Base-by-base conservation (phyloP, 495 filamentous ascomycete species). In the Xylona heveae region DNA sequence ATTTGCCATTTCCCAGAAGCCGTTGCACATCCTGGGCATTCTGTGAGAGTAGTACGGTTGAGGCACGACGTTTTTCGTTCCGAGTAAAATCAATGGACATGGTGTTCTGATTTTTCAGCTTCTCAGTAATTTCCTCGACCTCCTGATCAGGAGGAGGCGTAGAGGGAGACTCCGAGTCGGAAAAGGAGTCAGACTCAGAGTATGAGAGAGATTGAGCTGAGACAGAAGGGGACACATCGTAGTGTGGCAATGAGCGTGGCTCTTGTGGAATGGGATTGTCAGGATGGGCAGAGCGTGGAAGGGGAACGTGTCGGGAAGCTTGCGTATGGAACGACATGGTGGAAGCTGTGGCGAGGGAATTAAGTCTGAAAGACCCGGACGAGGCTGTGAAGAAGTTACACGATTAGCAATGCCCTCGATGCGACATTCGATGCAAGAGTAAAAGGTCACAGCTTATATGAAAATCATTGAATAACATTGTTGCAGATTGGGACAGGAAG, bases 1-100 rank as follows among this genome's bases (percentile, higher is more conserved):
- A 58, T 46, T 66, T 61, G 31, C 64, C 66, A 29, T 69, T 68
- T 13, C 54, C 54, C 17, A 58, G 45, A 16, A 91, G 64, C 37
- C 73, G 58, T 42, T 68, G 62, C 37, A 90, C 73, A 42, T 85
- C 78, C 15, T 69, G 62, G 0, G 74, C 63, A 48, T 66, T 78
- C 44, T 78, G 69, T 1, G 77, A 73, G 38, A 88, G 75, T 35
- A 88, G 58, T 5, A 69, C 56, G n/a, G 79, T 88, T 17, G 79
- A 85, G 6, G 78, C 79, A 35, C 79, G 75, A 32, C 77, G 64
- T 33, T 45, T 57, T 30, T 65, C 66, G 19, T 45, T 49, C 27
- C 29, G 46, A 31, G 34, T 39, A 39, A 49, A 37, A 27, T 48
- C 45, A 26, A 47, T 36, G 4, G 42, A 36, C 25, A 53, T 36